phyloP scores from a whole-genome alignment of 768 basidiomycete species.

The Tephrocybe sp. region DNA sequence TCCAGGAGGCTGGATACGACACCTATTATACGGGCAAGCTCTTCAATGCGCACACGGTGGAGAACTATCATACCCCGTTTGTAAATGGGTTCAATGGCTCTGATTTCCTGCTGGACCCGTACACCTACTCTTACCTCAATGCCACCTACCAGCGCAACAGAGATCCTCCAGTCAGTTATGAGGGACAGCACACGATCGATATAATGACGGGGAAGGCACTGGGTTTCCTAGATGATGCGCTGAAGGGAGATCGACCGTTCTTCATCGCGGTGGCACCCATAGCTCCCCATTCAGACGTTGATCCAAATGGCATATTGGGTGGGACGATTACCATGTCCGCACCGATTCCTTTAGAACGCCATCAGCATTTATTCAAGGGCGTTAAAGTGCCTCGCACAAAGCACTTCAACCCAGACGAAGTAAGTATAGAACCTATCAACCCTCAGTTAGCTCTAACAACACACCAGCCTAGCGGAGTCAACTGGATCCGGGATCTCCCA shows the following conservation, averaged over 20 bases:
- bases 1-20: not conserved
- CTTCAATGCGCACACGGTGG: not conserved
- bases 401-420: not conserved
- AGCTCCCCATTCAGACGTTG: not conserved
- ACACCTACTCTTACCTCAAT: not conserved
- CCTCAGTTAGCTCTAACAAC: not conserved
- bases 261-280: not conserved
- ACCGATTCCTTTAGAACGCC: not conserved
- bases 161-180: not conserved
- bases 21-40: constrained; percentile 1
- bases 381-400: not conserved
- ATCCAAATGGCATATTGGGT: not conserved
- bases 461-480: not conserved
- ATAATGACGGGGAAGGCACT: not conserved
- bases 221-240: not conserved
- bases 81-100: not conserved
- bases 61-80: not conserved
- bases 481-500: not conserved
- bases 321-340: not conserved
- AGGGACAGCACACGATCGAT: not conserved
- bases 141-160: not conserved
- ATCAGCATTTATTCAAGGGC: not conserved
- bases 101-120: not conserved
- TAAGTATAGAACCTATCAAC: not conserved
- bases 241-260: not conserved